Percentiles rank a stretch among this genome's conserved stretches.
Evolutionary conservation across 1,284 basidiomycete species (phyloP).

Genomic region (Schizophyllum amplum): DNA sequence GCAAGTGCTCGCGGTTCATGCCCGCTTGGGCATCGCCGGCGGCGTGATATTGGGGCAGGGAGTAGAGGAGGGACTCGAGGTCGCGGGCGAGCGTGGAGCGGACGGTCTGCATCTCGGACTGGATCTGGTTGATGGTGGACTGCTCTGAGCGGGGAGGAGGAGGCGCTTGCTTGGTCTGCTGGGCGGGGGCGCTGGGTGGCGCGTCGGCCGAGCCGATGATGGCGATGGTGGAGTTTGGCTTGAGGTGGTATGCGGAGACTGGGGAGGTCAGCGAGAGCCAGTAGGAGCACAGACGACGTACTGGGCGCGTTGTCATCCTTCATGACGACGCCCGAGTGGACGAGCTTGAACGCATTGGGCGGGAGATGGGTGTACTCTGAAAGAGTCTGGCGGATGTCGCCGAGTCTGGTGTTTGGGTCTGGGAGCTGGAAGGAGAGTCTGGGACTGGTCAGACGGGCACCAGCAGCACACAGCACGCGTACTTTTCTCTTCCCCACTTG

Average conservation of each 20-base stretch:
- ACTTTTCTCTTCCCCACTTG: constrained; percentile 59
- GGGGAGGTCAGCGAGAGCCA: constrained; percentile 7
- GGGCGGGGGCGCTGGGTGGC: constrained; percentile 17
- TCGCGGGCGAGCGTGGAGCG: constrained; percentile 42
- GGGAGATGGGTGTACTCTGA: constrained; percentile 61
- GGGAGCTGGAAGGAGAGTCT: constrained; percentile 55
- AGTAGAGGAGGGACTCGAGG: constrained; percentile 47
- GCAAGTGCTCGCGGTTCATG: constrained; percentile 42
- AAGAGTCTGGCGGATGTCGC: constrained; percentile 43
- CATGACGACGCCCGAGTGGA: constrained; percentile 74
- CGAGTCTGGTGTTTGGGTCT: constrained; percentile 43
- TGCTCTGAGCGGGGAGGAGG: constrained; percentile 38
- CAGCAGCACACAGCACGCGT: constrained; percentile 12
- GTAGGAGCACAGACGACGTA: constrained; percentile 26
- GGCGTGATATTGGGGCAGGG: constrained; percentile 8
- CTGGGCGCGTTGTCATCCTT: constrained; percentile 64
- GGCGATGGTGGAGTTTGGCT: constrained; percentile 50
- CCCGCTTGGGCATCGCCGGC: constrained; percentile 13
- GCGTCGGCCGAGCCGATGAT: constrained; percentile 39
- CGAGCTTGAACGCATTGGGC: constrained; percentile 60
- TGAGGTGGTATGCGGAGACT: constrained; percentile 63
- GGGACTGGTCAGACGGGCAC: constrained; percentile 2
- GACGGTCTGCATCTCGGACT: constrained; percentile 49
- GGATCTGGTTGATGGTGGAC: constrained; percentile 46
- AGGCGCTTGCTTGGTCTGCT: constrained; percentile 9